Conservation (phyloP, 768 basidiomycete species). For the Pisolithus sp. region DNA sequence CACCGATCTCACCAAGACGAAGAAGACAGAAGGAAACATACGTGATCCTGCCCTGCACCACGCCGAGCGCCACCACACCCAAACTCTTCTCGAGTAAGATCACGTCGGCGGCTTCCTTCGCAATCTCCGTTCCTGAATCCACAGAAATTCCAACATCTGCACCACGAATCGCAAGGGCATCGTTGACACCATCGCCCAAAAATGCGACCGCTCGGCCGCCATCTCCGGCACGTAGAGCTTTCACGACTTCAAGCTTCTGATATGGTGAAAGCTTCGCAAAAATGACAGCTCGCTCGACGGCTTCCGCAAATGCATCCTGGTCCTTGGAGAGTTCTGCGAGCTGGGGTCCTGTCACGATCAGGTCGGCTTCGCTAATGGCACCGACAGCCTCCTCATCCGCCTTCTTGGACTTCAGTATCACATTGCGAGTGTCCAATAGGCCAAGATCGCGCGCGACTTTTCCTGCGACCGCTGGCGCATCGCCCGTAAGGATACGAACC, state of each 20-base stretch:
- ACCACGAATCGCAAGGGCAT: conserved; percentile 27
- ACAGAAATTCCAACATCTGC: conserved; percentile 29
- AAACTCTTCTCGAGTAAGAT: conserved; percentile 33
- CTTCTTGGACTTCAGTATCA: conserved; percentile 11
- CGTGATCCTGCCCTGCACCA: conserved; percentile 29
- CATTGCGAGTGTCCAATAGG: conserved; percentile 20
- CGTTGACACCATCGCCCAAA: conserved; percentile 27
- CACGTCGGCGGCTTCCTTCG: conserved; percentile 33
- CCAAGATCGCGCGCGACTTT: conserved; percentile 34
- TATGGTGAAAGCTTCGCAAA: conserved; percentile 29
- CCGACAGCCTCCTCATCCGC: conserved; percentile 20
- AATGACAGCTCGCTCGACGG: conserved; percentile 26
- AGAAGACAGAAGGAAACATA: conserved; percentile 9
- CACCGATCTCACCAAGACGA: background rate
- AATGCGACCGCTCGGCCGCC: conserved; percentile 27
- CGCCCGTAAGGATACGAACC: conserved; percentile 33
- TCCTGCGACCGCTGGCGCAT: conserved; percentile 29
- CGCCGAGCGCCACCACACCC: conserved; percentile 27
- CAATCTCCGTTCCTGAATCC: conserved; percentile 29
- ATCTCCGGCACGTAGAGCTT: conserved; percentile 20
- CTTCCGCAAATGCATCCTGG: conserved; percentile 17
- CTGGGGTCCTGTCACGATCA: conserved; percentile 25
- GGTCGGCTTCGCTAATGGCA: conserved; percentile 14
- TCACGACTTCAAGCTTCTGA: conserved; percentile 28
- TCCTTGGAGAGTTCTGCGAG: conserved; percentile 25